Evolutionary conservation across 2,329 filamentous ascomycete genomes (phyloP).

Genomic region (Plenodomus biglobosus): DNA sequence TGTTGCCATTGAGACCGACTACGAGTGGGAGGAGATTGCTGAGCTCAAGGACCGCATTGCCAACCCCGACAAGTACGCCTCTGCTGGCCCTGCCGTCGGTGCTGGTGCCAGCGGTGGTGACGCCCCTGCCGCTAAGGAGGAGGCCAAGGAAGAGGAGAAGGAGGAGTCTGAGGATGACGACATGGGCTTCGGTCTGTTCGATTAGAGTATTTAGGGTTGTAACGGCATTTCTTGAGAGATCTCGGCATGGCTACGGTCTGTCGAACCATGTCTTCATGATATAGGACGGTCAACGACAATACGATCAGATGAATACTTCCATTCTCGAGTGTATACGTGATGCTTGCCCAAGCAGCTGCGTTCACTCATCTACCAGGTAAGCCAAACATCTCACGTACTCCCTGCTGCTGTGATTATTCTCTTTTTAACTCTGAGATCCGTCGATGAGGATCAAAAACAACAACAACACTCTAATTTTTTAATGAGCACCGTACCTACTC

Average conservation of each 20-base stretch:
- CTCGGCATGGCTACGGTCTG: conserved; percentile 18
- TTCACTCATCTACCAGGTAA: conserved; percentile 35
- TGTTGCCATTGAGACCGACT: conserved; percentile 86
- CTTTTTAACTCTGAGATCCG: conserved; percentile 67
- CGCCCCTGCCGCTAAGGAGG: conserved; percentile 45
- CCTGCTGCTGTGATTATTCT: conserved; percentile 58
- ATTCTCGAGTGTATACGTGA: conserved; percentile 22
- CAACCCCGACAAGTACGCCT: conserved; percentile 95
- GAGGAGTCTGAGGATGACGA: conserved; percentile 61
- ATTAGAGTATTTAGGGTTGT: conserved; percentile 45
- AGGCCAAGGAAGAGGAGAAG: conserved; percentile 58
- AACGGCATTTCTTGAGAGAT: conserved; percentile 24
- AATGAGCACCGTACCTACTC: conserved; percentile 50
- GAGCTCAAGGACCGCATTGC: conserved; percentile 99
- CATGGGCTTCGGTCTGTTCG: conserved; percentile 59
- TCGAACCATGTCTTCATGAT: conserved; percentile 32
- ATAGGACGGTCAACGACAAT: conserved; percentile 38
- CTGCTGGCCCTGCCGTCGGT: conserved; percentile 70
- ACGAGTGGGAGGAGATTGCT: conserved; percentile 93
- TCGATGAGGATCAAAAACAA: conserved; percentile 63
- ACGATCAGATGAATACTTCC: conserved; percentile 36
- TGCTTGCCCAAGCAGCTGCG: conserved; percentile 23
- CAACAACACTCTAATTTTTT: conserved; percentile 73
- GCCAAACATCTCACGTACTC: conserved; percentile 19
- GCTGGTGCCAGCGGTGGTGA: conserved; percentile 55